These are phyloP conservation scores for Fusarium chaquense DNA, from an alignment of 2,329 filamentous ascomycete species.

Conservation along the genomic window DNA sequence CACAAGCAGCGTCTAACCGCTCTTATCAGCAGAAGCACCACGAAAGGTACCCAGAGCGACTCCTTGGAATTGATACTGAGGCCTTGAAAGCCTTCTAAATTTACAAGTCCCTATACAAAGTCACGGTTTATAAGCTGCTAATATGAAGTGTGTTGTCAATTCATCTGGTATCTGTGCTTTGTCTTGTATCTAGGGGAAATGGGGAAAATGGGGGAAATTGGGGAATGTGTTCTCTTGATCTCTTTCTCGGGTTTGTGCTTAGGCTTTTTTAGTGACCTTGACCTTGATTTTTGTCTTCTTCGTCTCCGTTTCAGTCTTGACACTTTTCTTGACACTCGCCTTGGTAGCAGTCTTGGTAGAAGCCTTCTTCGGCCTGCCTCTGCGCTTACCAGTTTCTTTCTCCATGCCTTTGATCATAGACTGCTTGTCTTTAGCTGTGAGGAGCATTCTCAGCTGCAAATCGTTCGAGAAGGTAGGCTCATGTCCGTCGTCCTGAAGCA, in stretches of 20 bases:
- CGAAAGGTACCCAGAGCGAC: too few relatives aligned
- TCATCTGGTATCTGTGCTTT: constrained; percentile 4
- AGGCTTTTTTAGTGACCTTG: neutral
- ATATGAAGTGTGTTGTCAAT: neutral
- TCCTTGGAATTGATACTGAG: too few relatives aligned
- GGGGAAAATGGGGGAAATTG: neutral
- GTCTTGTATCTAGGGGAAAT: neutral
- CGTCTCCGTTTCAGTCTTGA: neutral
- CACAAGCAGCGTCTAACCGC: too few relatives aligned
- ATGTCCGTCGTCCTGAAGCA: neutral
- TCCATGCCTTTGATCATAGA: neutral
- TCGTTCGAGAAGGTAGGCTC: neutral
- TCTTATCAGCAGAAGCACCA: too few relatives aligned
- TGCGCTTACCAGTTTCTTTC: neutral
- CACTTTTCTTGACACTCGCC: neutral
- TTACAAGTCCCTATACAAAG: too few relatives aligned
- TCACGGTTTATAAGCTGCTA: neutral
- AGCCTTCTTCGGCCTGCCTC: neutral
- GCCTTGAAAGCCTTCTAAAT: too few relatives aligned
- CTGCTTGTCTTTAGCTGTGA: neutral
- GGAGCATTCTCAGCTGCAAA: neutral
- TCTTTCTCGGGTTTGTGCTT: neutral
- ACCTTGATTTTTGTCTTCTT: neutral
- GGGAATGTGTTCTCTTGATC: neutral
- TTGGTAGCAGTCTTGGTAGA: neutral